These are phyloP conservation scores for Acephala macrosclerotiorum DNA, from an alignment of 2,329 filamentous ascomycete species.

Conservation along the genomic window DNA sequence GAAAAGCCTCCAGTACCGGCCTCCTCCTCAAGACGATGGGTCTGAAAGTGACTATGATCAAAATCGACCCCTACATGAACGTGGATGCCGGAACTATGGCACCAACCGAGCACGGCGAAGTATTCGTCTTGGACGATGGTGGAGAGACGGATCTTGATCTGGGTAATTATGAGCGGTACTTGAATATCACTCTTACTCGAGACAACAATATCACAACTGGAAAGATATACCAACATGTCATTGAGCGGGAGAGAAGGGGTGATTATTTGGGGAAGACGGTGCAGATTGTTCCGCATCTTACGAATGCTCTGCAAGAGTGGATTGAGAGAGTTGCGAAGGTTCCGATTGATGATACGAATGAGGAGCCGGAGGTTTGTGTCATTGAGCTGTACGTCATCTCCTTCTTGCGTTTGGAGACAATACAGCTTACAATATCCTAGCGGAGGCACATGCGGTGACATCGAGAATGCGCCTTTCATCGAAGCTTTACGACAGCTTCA, in stretches of 20 bases:
- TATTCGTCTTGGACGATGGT: constrained; percentile 85
- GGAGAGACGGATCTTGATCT: constrained; percentile 78
- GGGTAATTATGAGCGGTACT: constrained; percentile 80
- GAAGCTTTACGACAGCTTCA: constrained; percentile 83
- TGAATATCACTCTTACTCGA: constrained; percentile 78
- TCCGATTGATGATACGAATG: constrained; percentile 82
- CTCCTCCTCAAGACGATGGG: constrained; percentile 81
- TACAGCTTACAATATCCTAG: constrained; percentile 6
- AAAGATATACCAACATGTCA: constrained; percentile 91
- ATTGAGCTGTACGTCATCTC: constrained; percentile 59
- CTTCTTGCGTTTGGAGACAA: not conserved
- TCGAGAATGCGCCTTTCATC: constrained; percentile 86
- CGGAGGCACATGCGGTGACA: constrained; percentile 77
- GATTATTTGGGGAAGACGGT: constrained; percentile 89
- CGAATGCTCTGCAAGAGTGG: constrained; percentile 90
- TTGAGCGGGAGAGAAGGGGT: constrained; percentile 59
- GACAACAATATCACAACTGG: constrained; percentile 97
- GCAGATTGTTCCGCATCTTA: constrained; percentile 91
- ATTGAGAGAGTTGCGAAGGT: constrained; percentile 85
- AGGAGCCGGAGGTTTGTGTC: constrained; percentile 86
- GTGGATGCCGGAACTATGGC: constrained; percentile 73
- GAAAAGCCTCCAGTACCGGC: constrained; percentile 70
- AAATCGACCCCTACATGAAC: constrained; percentile 77
- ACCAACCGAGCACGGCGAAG: constrained; percentile 80
- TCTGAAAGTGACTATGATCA: constrained; percentile 73